Conservation (phyloP, 2,329 filamentous ascomycete species). For the Aspergillus transmontanensis region DNA sequence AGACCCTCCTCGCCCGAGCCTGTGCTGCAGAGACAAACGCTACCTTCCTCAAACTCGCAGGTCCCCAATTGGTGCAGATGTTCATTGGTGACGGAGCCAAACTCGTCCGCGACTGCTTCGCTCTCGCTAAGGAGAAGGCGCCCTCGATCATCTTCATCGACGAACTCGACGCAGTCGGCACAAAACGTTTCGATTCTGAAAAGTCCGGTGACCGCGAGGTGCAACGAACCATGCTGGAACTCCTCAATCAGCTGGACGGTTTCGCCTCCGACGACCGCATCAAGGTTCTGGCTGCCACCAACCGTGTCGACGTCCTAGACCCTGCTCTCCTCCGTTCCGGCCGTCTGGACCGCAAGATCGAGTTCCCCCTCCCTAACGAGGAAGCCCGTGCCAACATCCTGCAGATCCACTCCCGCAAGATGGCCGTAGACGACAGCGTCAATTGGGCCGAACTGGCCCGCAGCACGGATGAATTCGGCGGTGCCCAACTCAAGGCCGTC, state of each 20-base stretch:
- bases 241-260: slow-evolving; percentile 96
- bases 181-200: slow-evolving; percentile 97
- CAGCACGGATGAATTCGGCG: slow-evolving; percentile 97
- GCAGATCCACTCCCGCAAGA: slow-evolving; percentile 96
- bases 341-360: slow-evolving; percentile 93
- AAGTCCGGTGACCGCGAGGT: slow-evolving; percentile 98
- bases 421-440: slow-evolving; percentile 89
- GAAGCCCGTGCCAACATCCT: slow-evolving; percentile 96
- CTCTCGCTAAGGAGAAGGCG: slow-evolving; percentile 96
- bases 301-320: slow-evolving; percentile 91
- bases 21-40: slow-evolving; percentile 98
- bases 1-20: slow-evolving; percentile 74
- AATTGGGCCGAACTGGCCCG: slow-evolving; percentile 96
- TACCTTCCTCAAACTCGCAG: slow-evolving; percentile 97
- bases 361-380: slow-evolving; percentile 97
- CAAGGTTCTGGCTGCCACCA: slow-evolving; percentile 93
- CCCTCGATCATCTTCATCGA: slow-evolving; percentile 99
- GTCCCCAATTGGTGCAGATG: slow-evolving; percentile 98
- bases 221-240: slow-evolving; percentile 96
- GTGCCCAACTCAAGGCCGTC: slow-evolving; percentile 96
- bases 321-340: slow-evolving; percentile 88
- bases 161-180: slow-evolving; percentile 96
- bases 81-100: slow-evolving; percentile 99
- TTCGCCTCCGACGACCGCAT: slow-evolving; percentile 96
- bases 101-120: slow-evolving; percentile 95